Evolutionary conservation across 2,329 filamentous ascomycete genomes (phyloP), one percentile per base, ranked within the genome.

Genomic region (Rhynchosporium agropyri): DNA sequence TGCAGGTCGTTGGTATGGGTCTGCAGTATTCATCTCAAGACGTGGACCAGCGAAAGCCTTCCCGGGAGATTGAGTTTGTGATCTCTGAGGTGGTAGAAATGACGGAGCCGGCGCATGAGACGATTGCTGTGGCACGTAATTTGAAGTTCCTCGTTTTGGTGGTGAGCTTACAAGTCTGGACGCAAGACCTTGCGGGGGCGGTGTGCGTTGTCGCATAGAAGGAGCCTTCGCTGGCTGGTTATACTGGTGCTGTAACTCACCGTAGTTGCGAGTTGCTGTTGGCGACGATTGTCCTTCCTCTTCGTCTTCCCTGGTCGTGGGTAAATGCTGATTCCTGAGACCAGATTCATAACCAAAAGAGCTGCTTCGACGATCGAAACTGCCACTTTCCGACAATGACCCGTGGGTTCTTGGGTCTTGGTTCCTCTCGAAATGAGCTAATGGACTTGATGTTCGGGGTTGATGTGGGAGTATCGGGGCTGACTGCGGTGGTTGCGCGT

Each of bases 21-120:
- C 79, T 20, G 64, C 46, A 10, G 58, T 55, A 13, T 48, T 65
- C 62, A 71, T 69, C 31, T 78, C 73, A 28, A 80, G 74, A 53
- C 76, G 76, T 9, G 81, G 78, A 15, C 78, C 77, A 63, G 81
- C 79, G 71, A 82, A 79, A 40, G 79, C 79, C 60, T 79, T 78
- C n/a, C 82, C 79, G 26, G 86, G 86, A 1, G 86, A 88, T 69
- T 87, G 85, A 0, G 86, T 89, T 63, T 86, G 83, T 3, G 85
- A 83, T 61, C 86, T 79, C 58, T 80, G 79, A 4, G 87, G 86
- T 13, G 84, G 84, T 3, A 76, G 78, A 67, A 86, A 83, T 6
- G 63, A 42, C 31, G 64, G 66, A 26, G 66, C 55, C 15, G 65
- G 60, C 20, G n/a, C 70, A 69, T 59, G 63, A 12, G 45, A 56